Evolutionary conservation across 2,329 filamentous ascomycete species (phyloP), one percentile per base, ranked within the genome.

Genomic region (Colletotrichum plurivorum): DNA sequence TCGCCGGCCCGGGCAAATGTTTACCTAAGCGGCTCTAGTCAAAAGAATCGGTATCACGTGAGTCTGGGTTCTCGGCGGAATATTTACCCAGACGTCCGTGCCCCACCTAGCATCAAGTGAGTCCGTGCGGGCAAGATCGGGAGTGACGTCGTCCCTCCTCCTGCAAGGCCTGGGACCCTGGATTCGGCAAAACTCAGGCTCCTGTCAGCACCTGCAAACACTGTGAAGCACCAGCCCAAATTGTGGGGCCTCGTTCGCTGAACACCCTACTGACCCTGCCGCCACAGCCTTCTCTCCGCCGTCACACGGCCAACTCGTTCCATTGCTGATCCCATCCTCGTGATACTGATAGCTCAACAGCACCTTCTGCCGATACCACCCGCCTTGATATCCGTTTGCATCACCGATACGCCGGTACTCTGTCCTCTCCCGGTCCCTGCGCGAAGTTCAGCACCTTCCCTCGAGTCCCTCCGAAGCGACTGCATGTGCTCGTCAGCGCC

Each of bases 121-220:
- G 3, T 25, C n/a, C 31, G 45, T 45, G 52, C 20, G 25, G 31
- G 31, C 8, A 36, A 10, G 31, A 36, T 31, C 15, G 27, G 15
- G 13, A 39, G 59, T 69, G 69, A 71, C 69, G 69, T 71, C 69
- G 56, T 46, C 5, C 4, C 15, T 25, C 16, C 16, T 18, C 5
- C 41, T 43, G 36, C 55, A 56, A 22, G 39, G 16, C 45, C n/a
- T 53, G 41, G 55, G 56, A 71, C 69, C 65, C 69, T 71, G 59
- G 59, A 65, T 65, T 52, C 68, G 68, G 69, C 56, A 68, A 63
- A 70, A 70, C 58, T 55, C 52, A 59, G 53, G 67, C 55, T 58
- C 31, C 27, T 36, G 54, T 45, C 41, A 63, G 52, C 53, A 48
- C 31, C 31, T 36, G 59, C 46, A 46, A 18, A 48, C 43, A 15